Evolutionary conservation across 768 basidiomycete species (phyloP).

Genomic region (Mycena floridula): DNA sequence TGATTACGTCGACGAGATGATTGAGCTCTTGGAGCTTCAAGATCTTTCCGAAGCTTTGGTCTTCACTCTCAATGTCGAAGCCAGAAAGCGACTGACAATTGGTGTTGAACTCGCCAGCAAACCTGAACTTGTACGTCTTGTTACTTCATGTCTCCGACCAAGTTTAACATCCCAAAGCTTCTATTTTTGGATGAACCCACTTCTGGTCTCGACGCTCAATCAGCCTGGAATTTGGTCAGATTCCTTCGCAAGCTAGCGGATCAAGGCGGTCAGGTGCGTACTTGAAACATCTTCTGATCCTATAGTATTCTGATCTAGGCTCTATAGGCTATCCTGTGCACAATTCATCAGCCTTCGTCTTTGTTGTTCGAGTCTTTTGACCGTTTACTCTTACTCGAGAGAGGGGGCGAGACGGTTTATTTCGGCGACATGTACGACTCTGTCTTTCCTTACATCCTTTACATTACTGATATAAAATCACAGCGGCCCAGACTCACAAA

Average conservation of each 20-base stretch:
- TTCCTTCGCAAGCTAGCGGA: slow-evolving; percentile 81
- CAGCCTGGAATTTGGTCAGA: slow-evolving; percentile 77
- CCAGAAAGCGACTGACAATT: slow-evolving; percentile 83
- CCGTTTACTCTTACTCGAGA: slow-evolving; percentile 58
- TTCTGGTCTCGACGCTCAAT: slow-evolving; percentile 54
- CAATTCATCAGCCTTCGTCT: slow-evolving; percentile 85
- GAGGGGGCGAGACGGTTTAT: slow-evolving; percentile 89
- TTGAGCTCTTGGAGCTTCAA: slow-evolving; percentile 79
- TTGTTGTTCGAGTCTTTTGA: slow-evolving; percentile 87
- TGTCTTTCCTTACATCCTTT: too few relatives aligned
- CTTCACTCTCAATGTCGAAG: slow-evolving; percentile 58
- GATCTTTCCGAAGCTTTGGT: slow-evolving; percentile 81
- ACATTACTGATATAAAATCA: too few relatives aligned
- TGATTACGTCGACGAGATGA: slow-evolving; percentile 74
- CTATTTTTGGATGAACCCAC: too few relatives aligned
- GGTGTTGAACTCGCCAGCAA: slow-evolving; percentile 90
- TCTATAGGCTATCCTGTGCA: slow-evolving; percentile 90
- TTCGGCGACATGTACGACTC: slow-evolving; percentile 91
- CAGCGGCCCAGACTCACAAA: too few relatives aligned
- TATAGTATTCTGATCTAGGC: too few relatives aligned
- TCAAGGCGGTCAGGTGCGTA: too few relatives aligned
- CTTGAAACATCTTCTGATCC: too few relatives aligned
- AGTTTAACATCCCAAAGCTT: too few relatives aligned
- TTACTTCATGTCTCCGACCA: slow-evolving; percentile 71
- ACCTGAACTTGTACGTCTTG: too few relatives aligned